Conservation (phyloP, 2,329 filamentous ascomycete species). For the Penicillium sp. region DNA sequence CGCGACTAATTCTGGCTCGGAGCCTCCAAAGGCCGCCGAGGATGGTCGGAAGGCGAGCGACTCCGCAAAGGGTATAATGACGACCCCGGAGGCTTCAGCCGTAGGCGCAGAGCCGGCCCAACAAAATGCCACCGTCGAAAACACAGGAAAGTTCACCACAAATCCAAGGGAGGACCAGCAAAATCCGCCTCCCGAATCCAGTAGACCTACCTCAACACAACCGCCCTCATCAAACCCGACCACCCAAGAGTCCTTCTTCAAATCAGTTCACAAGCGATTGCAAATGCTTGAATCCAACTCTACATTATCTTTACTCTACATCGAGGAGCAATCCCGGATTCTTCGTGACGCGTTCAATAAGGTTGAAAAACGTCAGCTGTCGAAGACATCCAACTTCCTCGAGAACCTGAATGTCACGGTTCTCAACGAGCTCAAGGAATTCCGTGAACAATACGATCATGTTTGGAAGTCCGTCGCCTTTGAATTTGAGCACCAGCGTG, state of each 20-base stretch:
- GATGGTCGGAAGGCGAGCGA: slow-evolving; percentile 27
- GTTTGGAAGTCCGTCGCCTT: slow-evolving; percentile 96
- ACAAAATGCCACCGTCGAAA: slow-evolving; percentile 29
- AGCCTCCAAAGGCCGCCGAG: slow-evolving; percentile 14
- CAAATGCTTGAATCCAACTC: slow-evolving; percentile 91
- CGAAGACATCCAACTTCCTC: slow-evolving; percentile 81
- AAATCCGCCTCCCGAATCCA: slow-evolving; percentile 35
- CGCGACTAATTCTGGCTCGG: slow-evolving; percentile 8
- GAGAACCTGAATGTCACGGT: slow-evolving; percentile 87
- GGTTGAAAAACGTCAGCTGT: slow-evolving; percentile 83
- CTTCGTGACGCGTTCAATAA: slow-evolving; percentile 84
- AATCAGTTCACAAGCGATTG: slow-evolving; percentile 89
- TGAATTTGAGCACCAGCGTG: slow-evolving; percentile 84
- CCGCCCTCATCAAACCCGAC: slow-evolving; percentile 69
- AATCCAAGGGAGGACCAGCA: slow-evolving; percentile 37
- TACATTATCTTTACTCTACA: slow-evolving; percentile 90
- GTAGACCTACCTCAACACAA: slow-evolving; percentile 48
- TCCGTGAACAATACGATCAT: slow-evolving; percentile 88
- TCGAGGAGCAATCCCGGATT: slow-evolving; percentile 92
- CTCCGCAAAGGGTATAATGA: slow-evolving; percentile 14
- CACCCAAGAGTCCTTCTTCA: slow-evolving; percentile 97
- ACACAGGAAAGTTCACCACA: slow-evolving; percentile 24
- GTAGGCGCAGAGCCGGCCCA: slow-evolving; percentile 22
- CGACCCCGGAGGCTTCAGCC: slow-evolving; percentile 21
- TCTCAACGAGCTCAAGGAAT: slow-evolving; percentile 74